Percentiles rank a stretch among this genome's conserved stretches.
phyloP scores from a whole-genome alignment of 2,329 filamentous ascomycete genomes.

The Cordyceps pruinosa region DNA sequence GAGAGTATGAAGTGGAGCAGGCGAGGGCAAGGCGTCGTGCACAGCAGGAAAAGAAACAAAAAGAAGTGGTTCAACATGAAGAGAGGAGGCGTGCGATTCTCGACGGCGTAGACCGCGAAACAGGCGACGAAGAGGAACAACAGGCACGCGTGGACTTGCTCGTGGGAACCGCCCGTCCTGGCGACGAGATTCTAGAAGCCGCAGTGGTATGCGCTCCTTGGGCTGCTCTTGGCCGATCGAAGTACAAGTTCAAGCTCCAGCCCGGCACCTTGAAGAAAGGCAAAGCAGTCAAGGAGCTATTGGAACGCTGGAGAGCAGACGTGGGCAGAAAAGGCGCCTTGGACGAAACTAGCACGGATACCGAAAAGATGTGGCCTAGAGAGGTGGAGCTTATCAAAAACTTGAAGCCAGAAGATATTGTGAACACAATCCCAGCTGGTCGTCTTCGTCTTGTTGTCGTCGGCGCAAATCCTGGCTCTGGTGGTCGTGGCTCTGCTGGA shows the following conservation, averaged over 20 bases:
- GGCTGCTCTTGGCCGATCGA: conserved; percentile 59
- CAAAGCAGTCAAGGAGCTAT: conserved; percentile 83
- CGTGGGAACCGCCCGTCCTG: conserved; percentile 68
- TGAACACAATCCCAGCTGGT: conserved; percentile 72
- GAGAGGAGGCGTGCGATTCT: conserved; percentile 56
- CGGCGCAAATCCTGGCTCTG: conserved; percentile 41
- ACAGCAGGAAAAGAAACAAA: conserved; percentile 72
- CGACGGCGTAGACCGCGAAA: conserved; percentile 50
- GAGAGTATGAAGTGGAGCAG: conserved; percentile 64
- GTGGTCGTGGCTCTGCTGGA: conserved; percentile 33
- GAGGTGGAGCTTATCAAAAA: conserved; percentile 80
- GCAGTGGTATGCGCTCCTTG: conserved; percentile 61
- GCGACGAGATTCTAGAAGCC: conserved; percentile 72
- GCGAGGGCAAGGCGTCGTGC: conserved; percentile 68
- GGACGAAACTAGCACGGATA: conserved; percentile 54
- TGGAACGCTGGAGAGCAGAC: conserved; percentile 71
- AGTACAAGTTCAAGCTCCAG: conserved; percentile 94
- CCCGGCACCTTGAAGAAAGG: conserved; percentile 88
- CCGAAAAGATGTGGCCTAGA: conserved; percentile 73
- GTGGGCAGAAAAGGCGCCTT: conserved; percentile 50
- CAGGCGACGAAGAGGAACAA: conserved; percentile 52
- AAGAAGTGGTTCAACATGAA: conserved; percentile 70
- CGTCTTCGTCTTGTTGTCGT: conserved; percentile 75
- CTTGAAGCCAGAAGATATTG: conserved; percentile 74
- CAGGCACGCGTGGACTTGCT: conserved; percentile 59